A percentile compares a stretch with the other conserved stretches of the same genome.
Evolutionary conservation across 169 alveolate genomes (phyloP).

Genomic region (Neospora caninum): DNA sequence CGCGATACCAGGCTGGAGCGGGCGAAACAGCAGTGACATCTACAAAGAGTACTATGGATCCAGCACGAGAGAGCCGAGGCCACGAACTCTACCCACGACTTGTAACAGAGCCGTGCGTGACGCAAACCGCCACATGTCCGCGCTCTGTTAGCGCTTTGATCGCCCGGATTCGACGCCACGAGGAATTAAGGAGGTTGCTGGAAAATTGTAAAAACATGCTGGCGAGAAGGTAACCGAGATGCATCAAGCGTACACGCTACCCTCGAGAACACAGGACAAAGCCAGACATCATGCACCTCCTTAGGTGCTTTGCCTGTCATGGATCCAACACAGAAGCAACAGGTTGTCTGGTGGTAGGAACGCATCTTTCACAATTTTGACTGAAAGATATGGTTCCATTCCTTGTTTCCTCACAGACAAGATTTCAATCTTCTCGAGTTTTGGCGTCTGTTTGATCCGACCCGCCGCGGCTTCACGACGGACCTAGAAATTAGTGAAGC

Average conservation of each 20-base stretch:
- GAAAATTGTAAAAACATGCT: background rate
- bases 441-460: constrained; percentile 65
- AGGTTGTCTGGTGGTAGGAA: too few species aligned
- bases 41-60: background rate
- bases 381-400: background rate
- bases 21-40: background rate
- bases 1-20: background rate
- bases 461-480: constrained; percentile 67
- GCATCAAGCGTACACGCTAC: background rate
- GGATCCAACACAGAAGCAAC: too few species aligned
- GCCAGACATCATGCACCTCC: too few species aligned
- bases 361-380: too few species aligned
- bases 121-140: background rate
- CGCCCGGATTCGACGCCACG: constrained; percentile 12
- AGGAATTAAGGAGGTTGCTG: background rate
- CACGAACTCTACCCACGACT: background rate
- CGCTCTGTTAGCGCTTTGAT: background rate
- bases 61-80: background rate
- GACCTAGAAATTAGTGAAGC: constrained; percentile 50
- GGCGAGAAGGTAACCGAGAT: background rate
- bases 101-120: background rate
- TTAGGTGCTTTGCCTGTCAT: too few species aligned
- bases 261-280: too few species aligned
- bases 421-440: constrained; percentile 64
- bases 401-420: background rate